These are phyloP conservation scores for Fusarium fujikuroi DNA, from an alignment of 2,329 filamentous ascomycete genomes.

Conservation along the genomic window DNA sequence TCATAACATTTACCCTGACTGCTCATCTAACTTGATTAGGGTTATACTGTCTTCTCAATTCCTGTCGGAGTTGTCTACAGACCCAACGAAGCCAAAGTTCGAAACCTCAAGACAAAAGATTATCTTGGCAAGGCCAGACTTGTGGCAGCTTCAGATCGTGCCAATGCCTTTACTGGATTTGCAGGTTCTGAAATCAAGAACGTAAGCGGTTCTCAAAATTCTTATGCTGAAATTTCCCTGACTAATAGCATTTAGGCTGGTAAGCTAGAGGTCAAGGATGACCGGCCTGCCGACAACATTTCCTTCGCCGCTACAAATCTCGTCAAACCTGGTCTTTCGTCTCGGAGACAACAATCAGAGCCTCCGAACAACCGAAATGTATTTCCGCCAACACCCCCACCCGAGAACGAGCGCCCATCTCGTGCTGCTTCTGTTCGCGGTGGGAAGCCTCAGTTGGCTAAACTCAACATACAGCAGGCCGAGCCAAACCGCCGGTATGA, in stretches of 20 bases:
- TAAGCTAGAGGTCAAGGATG: constrained; percentile 72
- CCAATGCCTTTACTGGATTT: constrained; percentile 85
- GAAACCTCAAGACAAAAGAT: constrained; percentile 97
- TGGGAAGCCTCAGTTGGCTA: constrained; percentile 68
- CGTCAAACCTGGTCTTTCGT: constrained; percentile 85
- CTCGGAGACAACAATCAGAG: constrained; percentile 85
- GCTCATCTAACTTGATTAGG: constrained; percentile 62
- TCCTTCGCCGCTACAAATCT: constrained; percentile 94
- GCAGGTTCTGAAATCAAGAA: constrained; percentile 82
- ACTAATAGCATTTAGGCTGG: constrained; percentile 55
- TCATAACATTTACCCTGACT: no score
- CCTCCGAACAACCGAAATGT: constrained; percentile 81
- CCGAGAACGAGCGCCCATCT: constrained; percentile 80
- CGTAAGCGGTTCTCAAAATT: constrained; percentile 53
- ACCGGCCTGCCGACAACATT: constrained; percentile 83
- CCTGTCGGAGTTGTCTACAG: constrained; percentile 95
- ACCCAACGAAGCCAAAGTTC: constrained; percentile 97
- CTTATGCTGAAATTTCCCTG: background rate
- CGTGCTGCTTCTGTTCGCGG: constrained; percentile 71
- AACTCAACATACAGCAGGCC: constrained; percentile 68
- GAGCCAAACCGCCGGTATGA: constrained; percentile 65
- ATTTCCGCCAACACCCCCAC: constrained; percentile 98
- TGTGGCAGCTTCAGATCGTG: constrained; percentile 85
- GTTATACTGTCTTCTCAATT: constrained; percentile 98
- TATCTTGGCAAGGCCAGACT: constrained; percentile 96